Conservation (phyloP, 1,139 yeast genomes). For the Nadsonia starkeyi-henricii region DNA sequence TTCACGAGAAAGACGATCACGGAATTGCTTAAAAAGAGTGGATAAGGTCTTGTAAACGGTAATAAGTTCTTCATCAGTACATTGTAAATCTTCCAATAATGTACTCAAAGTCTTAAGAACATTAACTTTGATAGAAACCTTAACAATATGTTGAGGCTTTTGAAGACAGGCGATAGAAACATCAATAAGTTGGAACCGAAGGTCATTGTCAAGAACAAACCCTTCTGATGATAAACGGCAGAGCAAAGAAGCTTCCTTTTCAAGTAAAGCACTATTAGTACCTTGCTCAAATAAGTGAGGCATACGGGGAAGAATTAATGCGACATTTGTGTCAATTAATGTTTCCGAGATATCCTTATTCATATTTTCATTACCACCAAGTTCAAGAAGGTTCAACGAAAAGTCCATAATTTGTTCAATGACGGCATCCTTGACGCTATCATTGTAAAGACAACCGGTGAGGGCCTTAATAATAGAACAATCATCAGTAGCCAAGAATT, state of each 20-base stretch:
- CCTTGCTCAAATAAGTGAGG: slow-evolving; percentile 17
- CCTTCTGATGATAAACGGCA: slow-evolving; percentile 47
- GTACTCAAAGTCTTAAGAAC: slow-evolving; percentile 45
- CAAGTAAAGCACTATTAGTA: slow-evolving; percentile 24
- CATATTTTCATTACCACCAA: slow-evolving; percentile 23
- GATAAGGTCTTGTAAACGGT: slow-evolving; percentile 44
- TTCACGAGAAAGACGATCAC: slow-evolving; percentile 47
- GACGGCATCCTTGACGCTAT: slow-evolving; percentile 56
- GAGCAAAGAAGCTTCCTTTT: slow-evolving; percentile 39
- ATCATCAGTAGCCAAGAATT: slow-evolving; percentile 35
- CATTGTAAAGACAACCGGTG: slow-evolving; percentile 38
- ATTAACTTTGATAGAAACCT: slow-evolving; percentile 40
- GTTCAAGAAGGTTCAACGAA: slow-evolving; percentile 31
- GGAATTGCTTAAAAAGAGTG: slow-evolving; percentile 42
- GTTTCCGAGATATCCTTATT: slow-evolving; percentile 23
- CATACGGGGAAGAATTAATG: slow-evolving; percentile 15
- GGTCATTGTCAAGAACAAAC: slow-evolving; percentile 43
- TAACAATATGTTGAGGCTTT: slow-evolving; percentile 44
- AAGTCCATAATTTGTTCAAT: slow-evolving; percentile 43
- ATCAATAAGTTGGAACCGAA: slow-evolving; percentile 39
- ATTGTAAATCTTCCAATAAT: slow-evolving; percentile 39
- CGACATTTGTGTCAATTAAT: slow-evolving; percentile 20
- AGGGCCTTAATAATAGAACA: slow-evolving; percentile 42
- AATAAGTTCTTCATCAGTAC: slow-evolving; percentile 38
- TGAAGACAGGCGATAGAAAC: slow-evolving; percentile 52